A percentile compares a stretch with the other conserved stretches of the same genome.
phyloP scores from a whole-genome alignment of 768 basidiomycete genomes.

The Cystoderma amianthinum region DNA sequence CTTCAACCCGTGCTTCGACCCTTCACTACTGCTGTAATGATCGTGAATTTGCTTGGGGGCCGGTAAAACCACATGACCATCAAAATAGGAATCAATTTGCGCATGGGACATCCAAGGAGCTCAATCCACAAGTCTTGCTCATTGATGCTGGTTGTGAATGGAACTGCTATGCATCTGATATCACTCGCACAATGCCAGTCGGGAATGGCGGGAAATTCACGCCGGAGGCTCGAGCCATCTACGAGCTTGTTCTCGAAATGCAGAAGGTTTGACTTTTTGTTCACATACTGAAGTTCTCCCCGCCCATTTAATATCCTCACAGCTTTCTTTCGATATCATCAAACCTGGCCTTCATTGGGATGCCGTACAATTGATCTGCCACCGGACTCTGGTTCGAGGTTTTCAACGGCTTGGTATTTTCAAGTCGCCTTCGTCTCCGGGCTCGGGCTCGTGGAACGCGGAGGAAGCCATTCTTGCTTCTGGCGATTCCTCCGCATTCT shows the following conservation, averaged over 20 bases:
- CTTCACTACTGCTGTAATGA: conserved; percentile 96
- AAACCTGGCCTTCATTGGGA: conserved; percentile 90
- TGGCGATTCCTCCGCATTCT: conserved; percentile 81
- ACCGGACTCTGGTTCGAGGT: conserved; percentile 72
- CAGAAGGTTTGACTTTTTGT: conserved; percentile 50
- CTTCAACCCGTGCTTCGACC: conserved; percentile 79
- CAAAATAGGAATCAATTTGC: conserved; percentile 43
- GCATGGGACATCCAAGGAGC: conserved; percentile 27
- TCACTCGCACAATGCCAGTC: conserved; percentile 83
- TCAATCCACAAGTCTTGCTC: conserved; percentile 69
- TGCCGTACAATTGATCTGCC: conserved; percentile 75
- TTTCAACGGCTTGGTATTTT: conserved; percentile 86
- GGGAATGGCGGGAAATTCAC: conserved; percentile 92
- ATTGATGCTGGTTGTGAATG: conserved; percentile 97
- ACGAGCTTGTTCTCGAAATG: conserved; percentile 86
- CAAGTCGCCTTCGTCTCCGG: conserved; percentile 42
- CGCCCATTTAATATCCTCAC: no score
- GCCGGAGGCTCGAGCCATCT: conserved; percentile 72
- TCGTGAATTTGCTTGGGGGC: conserved; percentile 80
- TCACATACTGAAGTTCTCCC: no score
- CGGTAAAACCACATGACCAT: conserved; percentile 48
- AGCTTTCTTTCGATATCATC: conserved; percentile 66
- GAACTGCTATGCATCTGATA: conserved; percentile 42
- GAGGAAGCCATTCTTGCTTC: conserved; percentile 67
- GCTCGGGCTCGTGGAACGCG: conserved; percentile 50